Conservation (phyloP, 148 eudicot species). For the Linanthus parryae region DNA sequence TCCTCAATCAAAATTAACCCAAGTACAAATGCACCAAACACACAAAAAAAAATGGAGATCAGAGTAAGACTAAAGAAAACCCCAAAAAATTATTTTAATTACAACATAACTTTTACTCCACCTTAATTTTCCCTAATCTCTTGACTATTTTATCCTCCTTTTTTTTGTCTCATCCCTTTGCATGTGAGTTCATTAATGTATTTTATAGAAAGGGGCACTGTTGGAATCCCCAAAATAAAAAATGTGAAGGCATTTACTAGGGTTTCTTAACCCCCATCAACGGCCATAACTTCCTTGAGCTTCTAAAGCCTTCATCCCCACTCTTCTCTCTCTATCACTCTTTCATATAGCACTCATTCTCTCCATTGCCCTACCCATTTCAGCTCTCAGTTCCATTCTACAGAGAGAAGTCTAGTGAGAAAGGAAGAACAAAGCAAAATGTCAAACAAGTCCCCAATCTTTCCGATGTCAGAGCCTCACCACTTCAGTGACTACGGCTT, state of each 20-base stretch:
- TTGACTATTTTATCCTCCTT: too few species aligned
- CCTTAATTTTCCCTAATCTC: too few species aligned
- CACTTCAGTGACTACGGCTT: conserved; percentile 87
- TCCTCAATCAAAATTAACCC: too few species aligned
- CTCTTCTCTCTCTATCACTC: not conserved
- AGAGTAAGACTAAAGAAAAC: too few species aligned
- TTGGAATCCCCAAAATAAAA: not conserved
- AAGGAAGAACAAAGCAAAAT: conserved; percentile 14
- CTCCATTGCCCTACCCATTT: not conserved
- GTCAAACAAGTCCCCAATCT: conserved; percentile 49
- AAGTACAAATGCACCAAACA: too few species aligned
- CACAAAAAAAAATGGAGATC: too few species aligned
- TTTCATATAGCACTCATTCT: not conserved
- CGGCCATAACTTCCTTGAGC: conserved; percentile 11
- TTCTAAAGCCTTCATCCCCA: not conserved
- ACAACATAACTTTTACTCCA: too few species aligned
- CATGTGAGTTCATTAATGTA: not conserved
- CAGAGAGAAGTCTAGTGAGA: not conserved
- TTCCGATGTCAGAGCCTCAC: conserved; percentile 54
- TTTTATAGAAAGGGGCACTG: not conserved
- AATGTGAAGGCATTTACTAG: conserved; percentile 11
- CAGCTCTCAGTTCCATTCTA: not conserved
- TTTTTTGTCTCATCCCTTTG: too few species aligned
- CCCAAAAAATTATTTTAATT: too few species aligned
- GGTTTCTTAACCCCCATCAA: not conserved